A percentile compares a stretch with the other conserved stretches of the same genome.
These are phyloP conservation scores for Cryptosporidium muris DNA, from an alignment of 169 alveolate genomes.

Conservation along the genomic window DNA sequence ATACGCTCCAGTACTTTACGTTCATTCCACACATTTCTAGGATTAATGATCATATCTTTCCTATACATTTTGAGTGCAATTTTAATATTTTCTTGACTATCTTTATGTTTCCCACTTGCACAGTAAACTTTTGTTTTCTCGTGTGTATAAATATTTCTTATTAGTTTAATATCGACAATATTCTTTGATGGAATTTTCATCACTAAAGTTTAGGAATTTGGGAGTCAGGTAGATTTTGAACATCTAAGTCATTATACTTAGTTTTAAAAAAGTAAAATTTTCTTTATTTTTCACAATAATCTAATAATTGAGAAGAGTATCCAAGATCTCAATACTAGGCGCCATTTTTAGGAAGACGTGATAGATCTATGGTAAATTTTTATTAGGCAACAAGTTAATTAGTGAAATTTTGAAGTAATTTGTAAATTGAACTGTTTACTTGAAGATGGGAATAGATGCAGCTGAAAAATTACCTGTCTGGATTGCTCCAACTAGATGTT, in stretches of 20 bases:
- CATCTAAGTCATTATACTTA: too few relatives aligned
- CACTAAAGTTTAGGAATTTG: neutral
- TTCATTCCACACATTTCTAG: conserved; percentile 37
- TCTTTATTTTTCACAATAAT: too few relatives aligned
- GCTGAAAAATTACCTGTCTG: conserved; percentile 59
- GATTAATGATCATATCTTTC: conserved; percentile 28
- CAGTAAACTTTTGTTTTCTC: conserved; percentile 20
- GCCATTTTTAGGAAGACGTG: neutral
- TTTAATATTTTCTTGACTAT: neutral
- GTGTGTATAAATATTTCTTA: neutral
- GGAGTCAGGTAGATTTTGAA: neutral
- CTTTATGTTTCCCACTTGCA: conserved; percentile 7
- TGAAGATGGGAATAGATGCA: conserved; percentile 35
- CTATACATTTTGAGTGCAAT: conserved; percentile 44
- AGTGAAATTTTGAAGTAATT: neutral
- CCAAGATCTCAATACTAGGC: too few relatives aligned
- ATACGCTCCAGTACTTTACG: conserved; percentile 25
- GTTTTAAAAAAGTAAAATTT: too few relatives aligned
- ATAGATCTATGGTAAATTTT: neutral
- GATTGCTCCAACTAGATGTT: conserved; percentile 60
- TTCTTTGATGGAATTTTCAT: conserved; percentile 23
- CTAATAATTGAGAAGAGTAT: too few relatives aligned
- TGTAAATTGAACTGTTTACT: neutral
- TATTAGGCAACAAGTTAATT: neutral
- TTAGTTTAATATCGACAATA: neutral